These are phyloP conservation scores for Dactylellina sp. DNA, from an alignment of 2,329 filamentous ascomycete genomes.

Conservation along the genomic window DNA sequence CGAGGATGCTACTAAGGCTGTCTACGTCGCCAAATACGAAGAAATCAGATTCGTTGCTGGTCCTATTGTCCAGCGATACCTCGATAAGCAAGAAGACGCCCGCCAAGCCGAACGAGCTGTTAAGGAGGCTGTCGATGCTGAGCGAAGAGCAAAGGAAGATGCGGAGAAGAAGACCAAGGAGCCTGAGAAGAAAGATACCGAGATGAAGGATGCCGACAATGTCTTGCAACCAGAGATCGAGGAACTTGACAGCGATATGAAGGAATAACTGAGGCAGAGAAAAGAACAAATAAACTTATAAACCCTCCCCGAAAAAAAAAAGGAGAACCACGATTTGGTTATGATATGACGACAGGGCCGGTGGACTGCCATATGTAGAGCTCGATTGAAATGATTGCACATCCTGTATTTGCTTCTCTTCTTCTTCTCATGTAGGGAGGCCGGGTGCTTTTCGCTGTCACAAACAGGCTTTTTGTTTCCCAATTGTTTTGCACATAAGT, in stretches of 20 bases:
- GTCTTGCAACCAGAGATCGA: slow-evolving; percentile 46
- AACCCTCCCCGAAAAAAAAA: not conserved
- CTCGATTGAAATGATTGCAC: slow-evolving; percentile 1
- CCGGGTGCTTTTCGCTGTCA: slow-evolving; percentile 29
- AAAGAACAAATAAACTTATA: not conserved
- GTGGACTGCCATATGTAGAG: no score
- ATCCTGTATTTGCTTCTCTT: slow-evolving; percentile 31
- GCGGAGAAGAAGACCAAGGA: slow-evolving; percentile 75
- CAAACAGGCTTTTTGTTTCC: slow-evolving; percentile 8
- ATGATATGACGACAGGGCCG: slow-evolving; percentile 1
- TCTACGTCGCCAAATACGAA: slow-evolving; percentile 94
- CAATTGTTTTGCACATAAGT: slow-evolving; percentile 38
- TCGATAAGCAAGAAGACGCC: slow-evolving; percentile 91
- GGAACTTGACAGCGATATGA: slow-evolving; percentile 46
- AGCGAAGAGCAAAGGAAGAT: slow-evolving; percentile 73
- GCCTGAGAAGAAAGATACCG: slow-evolving; percentile 72
- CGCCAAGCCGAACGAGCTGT: slow-evolving; percentile 78
- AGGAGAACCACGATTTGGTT: slow-evolving; percentile 4
- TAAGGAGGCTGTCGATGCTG: slow-evolving; percentile 70
- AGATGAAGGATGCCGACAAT: slow-evolving; percentile 64
- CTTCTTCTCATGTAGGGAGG: slow-evolving; percentile 18
- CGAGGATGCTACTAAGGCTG: slow-evolving; percentile 90
- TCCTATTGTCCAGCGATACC: slow-evolving; percentile 92
- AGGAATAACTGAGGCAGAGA: slow-evolving; percentile 26
- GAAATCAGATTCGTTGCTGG: slow-evolving; percentile 92